phyloP scores from a whole-genome alignment of 2,329 filamentous ascomycete species.

The Coniochaeta sp. region DNA sequence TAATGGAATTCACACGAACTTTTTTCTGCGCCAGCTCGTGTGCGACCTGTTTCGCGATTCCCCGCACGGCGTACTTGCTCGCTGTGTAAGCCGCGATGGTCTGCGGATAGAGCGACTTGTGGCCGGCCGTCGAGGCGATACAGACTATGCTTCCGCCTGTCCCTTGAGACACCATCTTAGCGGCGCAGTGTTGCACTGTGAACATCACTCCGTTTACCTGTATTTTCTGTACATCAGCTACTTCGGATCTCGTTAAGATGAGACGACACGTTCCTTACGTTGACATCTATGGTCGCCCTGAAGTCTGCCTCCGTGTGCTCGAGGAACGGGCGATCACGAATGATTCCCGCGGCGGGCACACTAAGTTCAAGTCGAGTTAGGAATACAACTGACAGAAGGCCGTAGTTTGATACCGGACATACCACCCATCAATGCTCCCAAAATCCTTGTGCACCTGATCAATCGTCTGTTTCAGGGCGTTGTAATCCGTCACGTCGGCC shows the following conservation, averaged over 20 bases:
- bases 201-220: not conserved
- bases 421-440: not conserved
- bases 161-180: slow-evolving; percentile 24
- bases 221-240: not conserved
- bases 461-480: not conserved
- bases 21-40: slow-evolving; percentile 23
- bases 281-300: not conserved
- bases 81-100: slow-evolving; percentile 32
- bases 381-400: not conserved
- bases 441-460: not conserved
- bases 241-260: too few relatives aligned
- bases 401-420: not conserved
- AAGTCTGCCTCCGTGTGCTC: not conserved
- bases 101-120: slow-evolving; percentile 21
- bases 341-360: not conserved
- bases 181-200: slow-evolving; percentile 25
- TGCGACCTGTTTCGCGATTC: slow-evolving; percentile 31
- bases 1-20: slow-evolving; percentile 25
- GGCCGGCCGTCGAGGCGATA: slow-evolving; percentile 24
- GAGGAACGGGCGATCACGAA: not conserved
- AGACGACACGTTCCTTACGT: not conserved
- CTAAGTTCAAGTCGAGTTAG: not conserved
- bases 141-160: slow-evolving; percentile 22
- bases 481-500: slow-evolving; percentile 11
- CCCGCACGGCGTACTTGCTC: slow-evolving; percentile 36